A percentile compares a stretch with the other conserved stretches of the same genome.
Conservation (phyloP, 768 basidiomycete genomes). For the Leccinum boreale region DNA sequence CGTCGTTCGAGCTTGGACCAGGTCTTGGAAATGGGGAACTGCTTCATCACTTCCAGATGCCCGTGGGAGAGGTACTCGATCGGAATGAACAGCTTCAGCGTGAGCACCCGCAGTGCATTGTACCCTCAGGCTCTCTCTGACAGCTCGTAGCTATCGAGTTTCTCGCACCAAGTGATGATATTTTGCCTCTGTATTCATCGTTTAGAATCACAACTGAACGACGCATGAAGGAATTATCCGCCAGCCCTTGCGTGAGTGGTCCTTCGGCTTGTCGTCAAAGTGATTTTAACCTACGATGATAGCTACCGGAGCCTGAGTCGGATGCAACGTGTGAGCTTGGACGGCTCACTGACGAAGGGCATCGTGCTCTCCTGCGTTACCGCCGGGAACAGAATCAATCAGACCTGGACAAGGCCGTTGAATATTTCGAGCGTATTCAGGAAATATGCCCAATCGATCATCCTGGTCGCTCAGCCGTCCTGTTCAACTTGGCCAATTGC, state of each 20-base stretch:
- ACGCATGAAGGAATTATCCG: neutral
- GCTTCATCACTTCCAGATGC: neutral
- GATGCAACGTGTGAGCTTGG: neutral
- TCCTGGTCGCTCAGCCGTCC: no score
- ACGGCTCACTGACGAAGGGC: no score
- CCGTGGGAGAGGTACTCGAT: no score
- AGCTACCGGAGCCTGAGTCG: neutral
- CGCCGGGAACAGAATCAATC: neutral
- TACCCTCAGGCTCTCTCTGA: no score
- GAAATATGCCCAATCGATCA: no score
- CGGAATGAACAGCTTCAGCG: no score
- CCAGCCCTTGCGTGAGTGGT: neutral
- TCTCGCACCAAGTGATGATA: neutral
- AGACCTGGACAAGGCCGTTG: neutral
- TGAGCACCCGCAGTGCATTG: no score
- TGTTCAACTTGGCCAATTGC: neutral
- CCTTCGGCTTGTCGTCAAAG: neutral
- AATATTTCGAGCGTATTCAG: neutral
- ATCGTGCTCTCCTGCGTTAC: no score
- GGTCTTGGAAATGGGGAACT: neutral
- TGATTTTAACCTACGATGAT: neutral
- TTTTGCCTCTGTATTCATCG: neutral
- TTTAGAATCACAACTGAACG: neutral
- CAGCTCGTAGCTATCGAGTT: neutral
- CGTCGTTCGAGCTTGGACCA: neutral